Base-by-base conservation (phyloP, 139 green algal genomes). In the Chlorella ohadii region DNA sequence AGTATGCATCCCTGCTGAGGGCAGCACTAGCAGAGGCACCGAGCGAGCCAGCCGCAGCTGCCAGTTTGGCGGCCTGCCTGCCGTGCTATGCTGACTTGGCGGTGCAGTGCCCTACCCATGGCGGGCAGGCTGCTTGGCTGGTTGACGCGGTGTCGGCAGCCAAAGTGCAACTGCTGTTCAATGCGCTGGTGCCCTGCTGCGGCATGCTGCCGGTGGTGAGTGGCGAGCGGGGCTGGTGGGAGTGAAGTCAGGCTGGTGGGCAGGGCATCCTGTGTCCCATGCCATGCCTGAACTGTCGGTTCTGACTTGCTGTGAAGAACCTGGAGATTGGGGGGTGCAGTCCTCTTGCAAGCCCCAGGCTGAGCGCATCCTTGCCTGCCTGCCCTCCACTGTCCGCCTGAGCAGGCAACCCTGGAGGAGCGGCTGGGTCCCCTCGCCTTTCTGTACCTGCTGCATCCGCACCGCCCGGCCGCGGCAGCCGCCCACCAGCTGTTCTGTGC, bases 401-500 rank as follows among this genome's bases (percentile, higher is more conserved):
- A n/a, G n/a, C 57, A 83, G 64, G 31, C 3, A 1, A 68, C 57
- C 19, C 63, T 88, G 68, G 56, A 79, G 47, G 20, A 79, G 25
- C 39, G 66, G 27, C 25, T 89, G 31, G 80, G 63, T 0, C 86
- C 88, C 13, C 13, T 91, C 2, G 66, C 72, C 31, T 80, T 92
- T 12, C 79, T 92, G 56, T 89, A 83, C 73, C 41, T 91, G 55
- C 72, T 77, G 34, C 83, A 91, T 61, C 86, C 86, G 4, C 72
- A 87, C 12, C 39, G 78, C 6, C 41, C 86, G 23, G 38, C 82
- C 2, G 41, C 79, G 5, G 64, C 59, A 19, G 84, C 88, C 16
- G 78, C 86, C 0, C 88, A 91, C 78, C 72, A 39, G 47, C 85
- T 92, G 6, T 80, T 87, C 22, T 85, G 78, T 20, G 75, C 86